Evolutionary conservation across 1,284 basidiomycete species (phyloP).

Genomic region (Fistulinella staudtii): DNA sequence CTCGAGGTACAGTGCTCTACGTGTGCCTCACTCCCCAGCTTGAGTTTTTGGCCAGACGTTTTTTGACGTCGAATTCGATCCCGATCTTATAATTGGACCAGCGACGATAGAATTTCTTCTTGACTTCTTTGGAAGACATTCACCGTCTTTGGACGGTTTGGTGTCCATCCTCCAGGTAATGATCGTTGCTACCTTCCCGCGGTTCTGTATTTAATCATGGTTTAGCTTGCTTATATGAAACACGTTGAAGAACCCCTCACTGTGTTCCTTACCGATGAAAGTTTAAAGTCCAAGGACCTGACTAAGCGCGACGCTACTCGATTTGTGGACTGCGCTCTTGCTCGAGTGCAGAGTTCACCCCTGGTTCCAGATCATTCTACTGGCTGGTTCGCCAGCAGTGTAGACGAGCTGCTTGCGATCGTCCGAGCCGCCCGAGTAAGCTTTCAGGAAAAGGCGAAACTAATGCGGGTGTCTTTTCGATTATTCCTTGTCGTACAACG

Average conservation of each 20-base stretch:
- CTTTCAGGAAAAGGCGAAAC: conserved; percentile 35
- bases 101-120: conserved; percentile 48
- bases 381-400: conserved; percentile 18
- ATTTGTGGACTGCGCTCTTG: conserved; percentile 43
- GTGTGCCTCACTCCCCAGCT: neutral
- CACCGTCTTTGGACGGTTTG: conserved; percentile 51
- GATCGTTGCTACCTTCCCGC: neutral
- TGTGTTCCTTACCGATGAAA: conserved; percentile 32
- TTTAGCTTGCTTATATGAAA: conserved; percentile 58
- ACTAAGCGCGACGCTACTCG: conserved; percentile 17
- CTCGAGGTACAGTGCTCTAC: conserved; percentile 37
- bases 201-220: conserved; percentile 3
- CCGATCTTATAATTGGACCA: conserved; percentile 59
- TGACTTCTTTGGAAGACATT: conserved; percentile 53
- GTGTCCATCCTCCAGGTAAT: conserved; percentile 58
- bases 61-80: conserved; percentile 56
- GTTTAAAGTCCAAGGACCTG: conserved; percentile 21
- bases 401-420: conserved; percentile 31
- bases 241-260: conserved; percentile 64
- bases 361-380: conserved; percentile 8
- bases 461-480: conserved; percentile 45
- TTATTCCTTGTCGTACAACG: conserved; percentile 42
- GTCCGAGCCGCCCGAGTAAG: conserved; percentile 38
- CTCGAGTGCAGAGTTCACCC: conserved; percentile 32
- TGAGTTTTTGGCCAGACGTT: conserved; percentile 48